Percentiles rank a stretch among this genome's conserved stretches.
Conservation (phyloP, 2,329 filamentous ascomycete species). For the Cladophialophora carrionii region DNA sequence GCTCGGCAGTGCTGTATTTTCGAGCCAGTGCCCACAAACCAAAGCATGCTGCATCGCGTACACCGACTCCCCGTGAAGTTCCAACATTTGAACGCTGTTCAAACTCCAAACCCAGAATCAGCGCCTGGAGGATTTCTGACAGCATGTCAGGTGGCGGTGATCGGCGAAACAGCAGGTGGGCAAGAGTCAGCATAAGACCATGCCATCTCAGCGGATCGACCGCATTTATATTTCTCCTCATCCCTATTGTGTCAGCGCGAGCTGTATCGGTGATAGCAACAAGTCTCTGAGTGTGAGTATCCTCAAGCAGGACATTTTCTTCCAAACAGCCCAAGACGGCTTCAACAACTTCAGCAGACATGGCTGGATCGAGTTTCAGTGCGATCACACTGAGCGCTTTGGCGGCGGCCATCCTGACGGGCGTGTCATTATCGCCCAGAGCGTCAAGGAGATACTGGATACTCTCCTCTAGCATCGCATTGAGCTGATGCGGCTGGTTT, state of each 20-base stretch:
- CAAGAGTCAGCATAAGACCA: constrained; percentile 82
- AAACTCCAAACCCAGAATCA: constrained; percentile 80
- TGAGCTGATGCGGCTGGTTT: constrained; percentile 35
- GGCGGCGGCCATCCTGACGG: constrained; percentile 85
- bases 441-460: constrained; percentile 80
- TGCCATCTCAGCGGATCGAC: constrained; percentile 90
- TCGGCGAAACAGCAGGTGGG: constrained; percentile 81
- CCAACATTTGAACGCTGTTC: constrained; percentile 86
- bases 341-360: constrained; percentile 85
- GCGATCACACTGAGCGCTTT: constrained; percentile 90
- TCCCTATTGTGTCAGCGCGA: constrained; percentile 42
- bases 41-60: constrained; percentile 93
- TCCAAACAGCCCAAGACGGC: constrained; percentile 73
- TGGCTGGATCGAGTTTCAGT: constrained; percentile 73
- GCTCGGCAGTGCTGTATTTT: constrained; percentile 79
- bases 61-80: constrained; percentile 82
- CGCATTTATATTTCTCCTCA: constrained; percentile 65
- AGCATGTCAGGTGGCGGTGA: constrained; percentile 74
- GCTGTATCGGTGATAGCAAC: constrained; percentile 42
- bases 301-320: constrained; percentile 64
- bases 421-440: constrained; percentile 84
- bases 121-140: constrained; percentile 71
- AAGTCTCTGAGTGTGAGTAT: constrained; percentile 47
- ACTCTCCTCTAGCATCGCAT: constrained; percentile 71
- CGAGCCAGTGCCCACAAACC: constrained; percentile 91